Evolutionary conservation across 495 filamentous ascomycete genomes (phyloP).

Genomic region (Evernia prunastri): DNA sequence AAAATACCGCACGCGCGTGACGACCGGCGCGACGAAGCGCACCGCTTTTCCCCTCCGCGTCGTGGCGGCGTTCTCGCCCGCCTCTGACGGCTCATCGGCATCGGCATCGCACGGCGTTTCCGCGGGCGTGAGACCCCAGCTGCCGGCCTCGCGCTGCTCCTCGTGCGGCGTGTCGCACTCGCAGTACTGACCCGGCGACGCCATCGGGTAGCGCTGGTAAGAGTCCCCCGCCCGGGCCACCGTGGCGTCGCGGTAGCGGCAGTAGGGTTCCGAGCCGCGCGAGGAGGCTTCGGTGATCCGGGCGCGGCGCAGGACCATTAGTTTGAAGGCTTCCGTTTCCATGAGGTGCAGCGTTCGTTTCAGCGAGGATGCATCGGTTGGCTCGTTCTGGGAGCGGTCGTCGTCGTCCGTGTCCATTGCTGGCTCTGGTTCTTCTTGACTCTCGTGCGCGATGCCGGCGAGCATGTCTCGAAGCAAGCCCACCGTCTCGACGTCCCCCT

Average conservation of each 20-base stretch:
- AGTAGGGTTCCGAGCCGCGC: not conserved
- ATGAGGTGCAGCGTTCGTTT: not conserved
- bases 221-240: not conserved
- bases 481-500: not conserved
- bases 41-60: no score
- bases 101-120: not conserved
- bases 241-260: not conserved
- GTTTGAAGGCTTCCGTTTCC: not conserved
- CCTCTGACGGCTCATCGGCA: no score
- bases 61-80: no score
- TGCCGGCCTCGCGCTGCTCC: not conserved
- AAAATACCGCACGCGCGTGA: not conserved
- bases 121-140: not conserved
- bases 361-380: not conserved
- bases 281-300: not conserved
- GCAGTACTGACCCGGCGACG: not conserved
- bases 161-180: not conserved
- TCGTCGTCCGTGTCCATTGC: not conserved
- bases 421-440: not conserved
- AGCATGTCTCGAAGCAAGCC: not conserved
- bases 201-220: not conserved
- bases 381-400: not conserved
- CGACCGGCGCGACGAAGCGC: not conserved
- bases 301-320: not conserved
- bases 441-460: not conserved